A percentile compares a stretch with the other conserved stretches of the same genome.
phyloP scores from a whole-genome alignment of 116 monocot genomes.

The Iris pallida region DNA sequence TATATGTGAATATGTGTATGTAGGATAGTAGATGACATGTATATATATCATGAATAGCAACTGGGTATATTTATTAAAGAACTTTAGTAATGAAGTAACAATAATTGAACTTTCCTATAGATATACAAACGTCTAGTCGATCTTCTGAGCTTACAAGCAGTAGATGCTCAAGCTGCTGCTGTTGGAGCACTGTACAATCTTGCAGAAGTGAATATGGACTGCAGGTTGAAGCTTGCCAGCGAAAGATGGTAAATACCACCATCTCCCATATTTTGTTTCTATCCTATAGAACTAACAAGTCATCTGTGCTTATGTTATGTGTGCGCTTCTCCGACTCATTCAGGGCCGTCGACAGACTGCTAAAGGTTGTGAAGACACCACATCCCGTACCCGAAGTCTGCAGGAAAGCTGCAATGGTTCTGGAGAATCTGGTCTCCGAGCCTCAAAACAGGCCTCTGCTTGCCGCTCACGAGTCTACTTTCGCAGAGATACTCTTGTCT shows the following conservation, averaged over 20 bases:
- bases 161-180: conserved; percentile 84
- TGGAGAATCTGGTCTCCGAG: conserved; percentile 85
- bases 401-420: conserved; percentile 75
- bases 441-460: conserved; percentile 76
- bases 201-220: conserved; percentile 86
- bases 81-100: no score
- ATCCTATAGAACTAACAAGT: neutral
- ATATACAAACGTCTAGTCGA: conserved; percentile 87
- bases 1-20: no score
- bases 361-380: conserved; percentile 69
- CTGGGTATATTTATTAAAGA: no score
- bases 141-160: conserved; percentile 67
- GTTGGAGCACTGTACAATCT: conserved; percentile 94
- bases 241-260: conserved; percentile 66
- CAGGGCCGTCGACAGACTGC: conserved; percentile 92
- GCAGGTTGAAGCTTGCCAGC: conserved; percentile 81
- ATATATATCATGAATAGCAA: no score
- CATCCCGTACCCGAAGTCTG: conserved; percentile 94
- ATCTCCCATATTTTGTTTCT: neutral
- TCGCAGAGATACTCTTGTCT: conserved; percentile 74
- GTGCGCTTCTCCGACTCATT: neutral
- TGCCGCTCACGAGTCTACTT: conserved; percentile 72
- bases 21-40: no score
- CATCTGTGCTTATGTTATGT: no score
- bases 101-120: conserved; percentile 8